phyloP scores from a whole-genome alignment of 305 asterid species.

The Fraxinus nigra region DNA sequence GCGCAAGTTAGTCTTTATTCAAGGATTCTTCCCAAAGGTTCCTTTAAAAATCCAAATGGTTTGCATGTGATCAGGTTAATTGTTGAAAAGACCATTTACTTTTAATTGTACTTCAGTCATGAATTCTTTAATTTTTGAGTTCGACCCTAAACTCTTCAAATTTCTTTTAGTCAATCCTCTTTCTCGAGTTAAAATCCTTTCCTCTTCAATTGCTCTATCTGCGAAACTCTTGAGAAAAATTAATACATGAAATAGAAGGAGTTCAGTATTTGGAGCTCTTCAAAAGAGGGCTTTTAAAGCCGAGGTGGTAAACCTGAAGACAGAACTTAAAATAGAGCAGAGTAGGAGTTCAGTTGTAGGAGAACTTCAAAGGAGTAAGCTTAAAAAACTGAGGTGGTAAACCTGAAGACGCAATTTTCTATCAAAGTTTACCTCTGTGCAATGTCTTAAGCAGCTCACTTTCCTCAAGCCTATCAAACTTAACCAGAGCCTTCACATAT shows the following conservation, averaged over 20 bases:
- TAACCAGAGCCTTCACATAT: slow-evolving; percentile 84
- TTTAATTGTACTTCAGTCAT: background rate
- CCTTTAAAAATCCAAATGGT: background rate
- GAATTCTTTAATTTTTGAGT: background rate
- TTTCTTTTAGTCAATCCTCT: background rate
- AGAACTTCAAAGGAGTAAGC: background rate
- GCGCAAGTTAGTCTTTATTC: background rate
- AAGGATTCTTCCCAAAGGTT: background rate
- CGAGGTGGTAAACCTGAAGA: background rate
- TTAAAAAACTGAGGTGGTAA: background rate
- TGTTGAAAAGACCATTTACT: background rate
- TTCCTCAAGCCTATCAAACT: slow-evolving; percentile 77
- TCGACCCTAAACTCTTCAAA: background rate
- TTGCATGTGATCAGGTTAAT: background rate
- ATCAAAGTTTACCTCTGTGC: slow-evolving; percentile 43
- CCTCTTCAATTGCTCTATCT: background rate
- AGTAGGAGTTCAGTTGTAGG: background rate
- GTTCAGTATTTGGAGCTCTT: background rate
- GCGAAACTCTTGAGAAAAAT: background rate
- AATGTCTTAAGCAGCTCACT: slow-evolving; percentile 74
- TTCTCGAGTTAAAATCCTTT: background rate
- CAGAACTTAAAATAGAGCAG: background rate
- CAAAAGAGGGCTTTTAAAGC: background rate
- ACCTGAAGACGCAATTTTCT: background rate
- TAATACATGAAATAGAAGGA: background rate